Conservation (phyloP, 2,329 filamentous ascomycete species). For the Penicillium sp. region DNA sequence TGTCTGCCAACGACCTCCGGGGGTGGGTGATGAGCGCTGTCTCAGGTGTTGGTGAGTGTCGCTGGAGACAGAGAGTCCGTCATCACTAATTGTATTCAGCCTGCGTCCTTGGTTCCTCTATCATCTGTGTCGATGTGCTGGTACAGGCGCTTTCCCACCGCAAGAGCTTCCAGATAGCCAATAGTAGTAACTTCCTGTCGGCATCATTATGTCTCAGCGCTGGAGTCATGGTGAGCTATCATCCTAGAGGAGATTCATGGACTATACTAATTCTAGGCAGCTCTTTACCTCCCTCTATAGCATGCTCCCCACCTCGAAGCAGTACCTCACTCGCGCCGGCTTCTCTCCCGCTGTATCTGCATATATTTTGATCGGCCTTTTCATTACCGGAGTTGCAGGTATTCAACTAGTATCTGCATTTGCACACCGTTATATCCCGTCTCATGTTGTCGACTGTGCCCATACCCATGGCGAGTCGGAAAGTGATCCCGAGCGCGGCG, state of each 20-base stretch:
- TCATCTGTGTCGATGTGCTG: conserved; percentile 83
- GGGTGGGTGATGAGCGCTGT: conserved; percentile 89
- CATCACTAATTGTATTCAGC: conserved; percentile 33
- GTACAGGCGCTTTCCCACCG: conserved; percentile 70
- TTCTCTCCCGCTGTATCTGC: conserved; percentile 65
- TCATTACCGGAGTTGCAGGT: conserved; percentile 47
- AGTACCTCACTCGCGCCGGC: conserved; percentile 69
- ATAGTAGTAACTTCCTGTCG: conserved; percentile 84
- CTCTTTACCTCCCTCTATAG: conserved; percentile 88
- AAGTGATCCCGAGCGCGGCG: conserved; percentile 34
- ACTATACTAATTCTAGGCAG: conserved; percentile 44
- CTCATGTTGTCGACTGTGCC: conserved; percentile 50
- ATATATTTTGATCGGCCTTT: conserved; percentile 46
- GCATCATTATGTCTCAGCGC: conserved; percentile 88
- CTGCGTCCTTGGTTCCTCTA: conserved; percentile 68
- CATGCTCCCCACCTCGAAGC: conserved; percentile 84
- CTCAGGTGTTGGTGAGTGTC: conserved; percentile 67
- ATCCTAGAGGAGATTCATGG: not conserved
- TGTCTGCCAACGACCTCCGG: conserved; percentile 72
- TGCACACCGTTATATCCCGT: conserved; percentile 49
- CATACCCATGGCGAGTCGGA: conserved; percentile 43
- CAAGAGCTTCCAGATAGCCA: conserved; percentile 78
- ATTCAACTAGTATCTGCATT: conserved; percentile 47
- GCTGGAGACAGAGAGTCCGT: not conserved
- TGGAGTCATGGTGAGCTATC: conserved; percentile 79